Percentiles rank a stretch among this genome's conserved stretches.
Conservation (phyloP, 371 early-diverging fungal species). For the Circinella minor region DNA sequence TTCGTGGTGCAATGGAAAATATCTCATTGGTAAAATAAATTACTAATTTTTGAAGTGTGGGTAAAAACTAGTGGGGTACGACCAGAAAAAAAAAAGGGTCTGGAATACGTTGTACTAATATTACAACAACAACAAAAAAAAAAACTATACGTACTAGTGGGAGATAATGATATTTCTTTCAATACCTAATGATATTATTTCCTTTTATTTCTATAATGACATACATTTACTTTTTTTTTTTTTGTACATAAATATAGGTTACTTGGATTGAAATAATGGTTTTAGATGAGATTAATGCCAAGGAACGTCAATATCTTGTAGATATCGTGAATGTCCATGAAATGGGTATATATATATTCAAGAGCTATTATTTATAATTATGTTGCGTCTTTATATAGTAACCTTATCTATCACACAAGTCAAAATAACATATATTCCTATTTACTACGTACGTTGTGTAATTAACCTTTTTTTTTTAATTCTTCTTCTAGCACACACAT, state of each 20-base stretch:
- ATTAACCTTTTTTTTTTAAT: neutral
- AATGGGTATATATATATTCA: slow-evolving; percentile 41
- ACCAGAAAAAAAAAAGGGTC: too few relatives aligned
- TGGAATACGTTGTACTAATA: too few relatives aligned
- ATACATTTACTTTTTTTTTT: too few relatives aligned
- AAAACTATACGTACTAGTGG: too few relatives aligned
- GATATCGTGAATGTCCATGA: slow-evolving; percentile 61
- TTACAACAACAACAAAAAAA: too few relatives aligned
- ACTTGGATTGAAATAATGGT: slow-evolving; percentile 39
- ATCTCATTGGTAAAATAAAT: slow-evolving; percentile 45
- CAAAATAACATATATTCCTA: too few relatives aligned
- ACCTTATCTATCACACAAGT: too few relatives aligned
- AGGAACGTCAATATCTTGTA: slow-evolving; percentile 26
- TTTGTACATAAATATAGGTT: slow-evolving; percentile 13
- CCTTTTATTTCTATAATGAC: too few relatives aligned
- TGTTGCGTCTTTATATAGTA: neutral
- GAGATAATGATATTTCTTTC: too few relatives aligned
- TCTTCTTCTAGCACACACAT: slow-evolving; percentile 50
- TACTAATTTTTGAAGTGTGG: too few relatives aligned
- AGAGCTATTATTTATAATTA: neutral
- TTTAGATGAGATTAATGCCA: slow-evolving; percentile 36
- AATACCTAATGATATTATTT: too few relatives aligned
- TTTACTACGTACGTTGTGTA: too few relatives aligned
- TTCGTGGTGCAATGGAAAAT: slow-evolving; percentile 67
- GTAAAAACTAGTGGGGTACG: neutral